phyloP scores from a whole-genome alignment of 1,284 basidiomycete genomes.

The Fistulinella cinereoalba region DNA sequence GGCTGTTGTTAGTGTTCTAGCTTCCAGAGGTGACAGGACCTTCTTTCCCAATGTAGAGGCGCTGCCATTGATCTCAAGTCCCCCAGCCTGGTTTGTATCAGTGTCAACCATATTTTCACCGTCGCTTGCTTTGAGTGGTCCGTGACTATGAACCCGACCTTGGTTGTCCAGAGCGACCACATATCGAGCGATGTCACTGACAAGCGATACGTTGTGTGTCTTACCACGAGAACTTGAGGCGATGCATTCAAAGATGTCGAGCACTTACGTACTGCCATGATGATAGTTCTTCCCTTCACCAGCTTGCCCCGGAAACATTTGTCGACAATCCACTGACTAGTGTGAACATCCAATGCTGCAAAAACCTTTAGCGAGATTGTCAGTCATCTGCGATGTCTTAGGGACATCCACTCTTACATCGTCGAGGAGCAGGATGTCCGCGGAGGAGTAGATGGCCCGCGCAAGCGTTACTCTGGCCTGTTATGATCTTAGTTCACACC shows the following conservation, averaged over 20 bases:
- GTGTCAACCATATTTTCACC: background rate
- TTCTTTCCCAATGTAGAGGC: background rate
- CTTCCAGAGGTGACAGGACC: constrained; percentile 2
- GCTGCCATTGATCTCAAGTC: background rate
- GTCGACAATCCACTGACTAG: constrained; percentile 73
- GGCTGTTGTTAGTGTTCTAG: constrained; percentile 52
- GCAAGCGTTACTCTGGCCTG: constrained; percentile 42
- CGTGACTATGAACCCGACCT: constrained; percentile 43
- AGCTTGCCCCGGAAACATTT: constrained; percentile 72
- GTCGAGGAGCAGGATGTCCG: constrained; percentile 37
- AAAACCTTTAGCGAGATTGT: constrained; percentile 24
- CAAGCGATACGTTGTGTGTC: constrained; percentile 66
- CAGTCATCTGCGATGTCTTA: constrained; percentile 11
- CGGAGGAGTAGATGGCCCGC: constrained; percentile 39
- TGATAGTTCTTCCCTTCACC: constrained; percentile 63
- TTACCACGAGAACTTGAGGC: constrained; percentile 15
- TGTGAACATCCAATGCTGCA: constrained; percentile 46
- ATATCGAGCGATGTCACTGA: constrained; percentile 53
- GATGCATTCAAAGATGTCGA: background rate
- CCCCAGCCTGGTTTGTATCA: background rate
- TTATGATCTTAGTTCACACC: background rate
- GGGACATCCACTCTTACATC: constrained; percentile 32
- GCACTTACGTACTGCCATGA: constrained; percentile 61
- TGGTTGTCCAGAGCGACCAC: constrained; percentile 53
- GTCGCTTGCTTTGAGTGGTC: constrained; percentile 35